Evolutionary conservation across 768 basidiomycete genomes (phyloP).

Genomic region (Hericium erinaceus): DNA sequence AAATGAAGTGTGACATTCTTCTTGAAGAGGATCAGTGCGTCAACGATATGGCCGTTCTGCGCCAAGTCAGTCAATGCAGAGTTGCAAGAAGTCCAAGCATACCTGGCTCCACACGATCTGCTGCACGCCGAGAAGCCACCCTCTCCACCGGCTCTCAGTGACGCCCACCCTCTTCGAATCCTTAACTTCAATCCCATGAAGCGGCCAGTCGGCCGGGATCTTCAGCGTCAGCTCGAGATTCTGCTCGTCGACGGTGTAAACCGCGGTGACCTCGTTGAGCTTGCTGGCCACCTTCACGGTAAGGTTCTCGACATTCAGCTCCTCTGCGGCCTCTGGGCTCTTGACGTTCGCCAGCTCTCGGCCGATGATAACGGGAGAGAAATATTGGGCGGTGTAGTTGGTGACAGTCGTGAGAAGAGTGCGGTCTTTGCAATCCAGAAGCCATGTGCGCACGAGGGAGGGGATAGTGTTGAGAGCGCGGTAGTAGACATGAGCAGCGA

Average conservation of each 20-base stretch:
- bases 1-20: slow-evolving; percentile 91
- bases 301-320: slow-evolving; percentile 67
- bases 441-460: slow-evolving; percentile 78
- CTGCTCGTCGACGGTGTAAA: slow-evolving; percentile 89
- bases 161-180: slow-evolving; percentile 83
- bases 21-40: slow-evolving; percentile 85
- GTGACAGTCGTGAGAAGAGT: slow-evolving; percentile 72
- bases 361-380: slow-evolving; percentile 82
- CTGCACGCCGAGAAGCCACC: slow-evolving; percentile 89
- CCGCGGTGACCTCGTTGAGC: slow-evolving; percentile 74
- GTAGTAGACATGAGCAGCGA: slow-evolving; percentile 86
- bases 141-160: slow-evolving; percentile 82
- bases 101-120: slow-evolving; percentile 87
- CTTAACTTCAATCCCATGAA: slow-evolving; percentile 80
- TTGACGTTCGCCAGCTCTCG: slow-evolving; percentile 74
- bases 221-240: slow-evolving; percentile 80
- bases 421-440: slow-evolving; percentile 81
- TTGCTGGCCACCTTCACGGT: slow-evolving; percentile 65
- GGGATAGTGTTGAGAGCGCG: slow-evolving; percentile 78
- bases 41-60: slow-evolving; percentile 85
- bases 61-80: neutral
- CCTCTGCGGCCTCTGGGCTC: slow-evolving; percentile 40
- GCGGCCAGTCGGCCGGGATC: slow-evolving; percentile 86
- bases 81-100: slow-evolving; percentile 17
- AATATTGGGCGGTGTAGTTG: slow-evolving; percentile 70